Conservation (phyloP, 495 filamentous ascomycete species). For the Alectoria sarmentosa region DNA sequence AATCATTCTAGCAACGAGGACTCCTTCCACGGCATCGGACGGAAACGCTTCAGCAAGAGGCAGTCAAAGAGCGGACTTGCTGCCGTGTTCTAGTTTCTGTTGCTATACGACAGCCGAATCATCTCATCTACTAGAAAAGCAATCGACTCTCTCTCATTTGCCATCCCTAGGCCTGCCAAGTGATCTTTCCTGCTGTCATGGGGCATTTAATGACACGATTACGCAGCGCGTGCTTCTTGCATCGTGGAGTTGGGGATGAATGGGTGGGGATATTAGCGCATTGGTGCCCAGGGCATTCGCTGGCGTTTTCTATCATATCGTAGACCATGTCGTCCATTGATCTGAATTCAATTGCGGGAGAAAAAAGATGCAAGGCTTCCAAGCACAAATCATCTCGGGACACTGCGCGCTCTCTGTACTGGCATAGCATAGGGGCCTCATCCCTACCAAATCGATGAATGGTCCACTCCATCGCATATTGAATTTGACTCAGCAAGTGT, state of each 20-base stretch:
- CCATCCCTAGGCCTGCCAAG: not conserved
- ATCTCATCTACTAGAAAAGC: not conserved
- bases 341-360: not conserved
- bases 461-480: not conserved
- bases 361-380: not conserved
- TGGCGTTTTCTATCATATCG: not conserved
- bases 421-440: not conserved
- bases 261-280: not conserved
- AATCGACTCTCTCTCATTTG: not conserved
- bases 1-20: constrained; percentile 23
- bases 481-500: not conserved
- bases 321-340: not conserved
- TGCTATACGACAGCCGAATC: too few species aligned
- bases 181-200: not conserved
- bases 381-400: not conserved
- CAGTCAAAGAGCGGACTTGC: constrained; percentile 87
- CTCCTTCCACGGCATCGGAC: constrained; percentile 35
- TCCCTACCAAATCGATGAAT: not conserved
- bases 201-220: constrained; percentile 12
- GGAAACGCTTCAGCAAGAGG: constrained; percentile 81
- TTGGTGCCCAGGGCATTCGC: not conserved
- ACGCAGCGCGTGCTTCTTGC: constrained; percentile 16
- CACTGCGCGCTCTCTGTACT: not conserved
- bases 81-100: constrained; percentile 57
- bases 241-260: not conserved